phyloP scores from a whole-genome alignment of 495 filamentous ascomycete genomes.

The Xeromyces bisporus region DNA sequence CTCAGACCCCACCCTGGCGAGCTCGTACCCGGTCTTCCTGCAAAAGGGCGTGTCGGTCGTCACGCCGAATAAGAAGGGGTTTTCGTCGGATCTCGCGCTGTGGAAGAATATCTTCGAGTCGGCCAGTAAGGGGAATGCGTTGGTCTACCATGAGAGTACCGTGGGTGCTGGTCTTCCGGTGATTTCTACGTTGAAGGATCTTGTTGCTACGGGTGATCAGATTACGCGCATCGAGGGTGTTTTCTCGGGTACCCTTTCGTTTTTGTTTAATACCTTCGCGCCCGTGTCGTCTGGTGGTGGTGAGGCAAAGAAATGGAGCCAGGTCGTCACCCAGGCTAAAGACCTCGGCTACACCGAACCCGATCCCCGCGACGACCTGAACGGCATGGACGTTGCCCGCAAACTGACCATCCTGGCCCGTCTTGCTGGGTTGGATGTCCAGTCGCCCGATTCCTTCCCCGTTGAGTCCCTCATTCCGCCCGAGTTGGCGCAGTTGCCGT shows the following conservation, averaged over 20 bases:
- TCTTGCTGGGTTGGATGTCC: conserved; percentile 57
- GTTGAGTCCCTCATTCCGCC: conserved; percentile 81
- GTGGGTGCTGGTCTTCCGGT: conserved; percentile 86
- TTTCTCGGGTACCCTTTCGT: conserved; percentile 90
- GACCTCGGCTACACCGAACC: conserved; percentile 94
- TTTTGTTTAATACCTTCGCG: conserved; percentile 90
- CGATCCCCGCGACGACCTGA: conserved; percentile 88
- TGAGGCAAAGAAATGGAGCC: conserved; percentile 55
- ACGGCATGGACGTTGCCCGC: conserved; percentile 90
- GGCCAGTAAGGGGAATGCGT: conserved; percentile 44
- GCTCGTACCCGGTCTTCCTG: conserved; percentile 62
- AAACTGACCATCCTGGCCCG: conserved; percentile 90
- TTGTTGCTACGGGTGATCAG: conserved; percentile 77
- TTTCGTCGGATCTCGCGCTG: conserved; percentile 54
- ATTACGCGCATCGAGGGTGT: conserved; percentile 85
- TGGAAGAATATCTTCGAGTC: conserved; percentile 70
- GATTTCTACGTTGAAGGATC: conserved; percentile 75
- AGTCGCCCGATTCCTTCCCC: conserved; percentile 68
- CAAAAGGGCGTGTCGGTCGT: conserved; percentile 69
- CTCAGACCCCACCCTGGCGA: conserved; percentile 62
- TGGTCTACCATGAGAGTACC: conserved; percentile 83
- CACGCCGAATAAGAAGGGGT: conserved; percentile 96
- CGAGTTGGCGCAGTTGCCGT: conserved; percentile 55
- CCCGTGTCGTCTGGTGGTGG: conserved; percentile 44
- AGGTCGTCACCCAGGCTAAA: conserved; percentile 77